Base-by-base conservation (phyloP, 305 asterid species). In the Salvia sclarea region DNA sequence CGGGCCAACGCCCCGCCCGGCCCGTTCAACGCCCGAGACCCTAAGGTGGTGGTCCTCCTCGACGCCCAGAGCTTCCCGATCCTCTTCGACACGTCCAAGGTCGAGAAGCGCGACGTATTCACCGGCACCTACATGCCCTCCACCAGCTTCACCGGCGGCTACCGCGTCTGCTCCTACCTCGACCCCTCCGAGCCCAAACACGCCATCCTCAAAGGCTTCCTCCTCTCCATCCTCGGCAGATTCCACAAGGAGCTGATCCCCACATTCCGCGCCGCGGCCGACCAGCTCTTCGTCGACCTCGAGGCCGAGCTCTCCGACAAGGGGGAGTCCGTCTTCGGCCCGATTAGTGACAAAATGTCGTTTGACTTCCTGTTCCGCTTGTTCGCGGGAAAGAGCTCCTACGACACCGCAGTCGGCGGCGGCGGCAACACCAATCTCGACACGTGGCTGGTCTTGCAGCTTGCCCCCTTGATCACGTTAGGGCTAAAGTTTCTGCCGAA, bases 61-160 rank as follows among this genome's bases (percentile, higher is more conserved):
- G 76, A 72, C 50, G 72, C 76, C 47, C 28, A 70, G 12, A 82
- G 85, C 38, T 84, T 84, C 47, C 86, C 76, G 0, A 50, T 80
- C 24, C 87, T 86, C 21, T 86, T 86, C 69, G 88, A 86, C 72
- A 81, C 61, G n/a, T 76, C 88, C 1, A 84, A 67, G 47, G 85
- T 86, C 7, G 86, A 82, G 18, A 86, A 84, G 68, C 58, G 8
- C 17, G 21, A 82, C 18, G 70, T 86, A 8, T 70, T 76, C 2
- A 75, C 75, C 6, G 90, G 93, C 6, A 86, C 88, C 0, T 86
- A 16, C 83, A 78, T 86, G 87, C 90, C 93, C 8, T 78, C 90
- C 0, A 77, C 84, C 2, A 2, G 18, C 10, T 80, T 82, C 70
- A 78, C 65, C 1, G 89, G 92, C 0, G 88, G 89, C 6, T 81